A percentile compares a stretch with the other conserved stretches of the same genome.
phyloP scores from a whole-genome alignment of 73 alveolate species.

The Diophrys appendiculata region DNA sequence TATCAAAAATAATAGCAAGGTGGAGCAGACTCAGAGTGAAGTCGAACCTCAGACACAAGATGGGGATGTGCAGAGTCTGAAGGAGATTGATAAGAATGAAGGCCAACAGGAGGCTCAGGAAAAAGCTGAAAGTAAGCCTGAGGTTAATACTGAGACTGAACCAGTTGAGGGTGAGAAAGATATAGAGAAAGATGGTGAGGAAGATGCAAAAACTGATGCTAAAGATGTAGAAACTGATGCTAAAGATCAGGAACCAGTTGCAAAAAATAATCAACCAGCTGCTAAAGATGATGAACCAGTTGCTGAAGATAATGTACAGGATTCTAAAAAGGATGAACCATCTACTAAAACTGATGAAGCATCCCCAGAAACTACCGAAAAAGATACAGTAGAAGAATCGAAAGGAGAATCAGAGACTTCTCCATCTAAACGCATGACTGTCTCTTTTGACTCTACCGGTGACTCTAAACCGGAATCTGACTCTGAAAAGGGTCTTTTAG shows the following conservation, averaged over 20 bases:
- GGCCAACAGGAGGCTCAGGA: no score
- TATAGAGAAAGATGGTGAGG: background rate
- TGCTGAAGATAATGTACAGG: no score
- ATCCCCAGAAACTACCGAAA: background rate
- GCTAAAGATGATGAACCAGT: background rate
- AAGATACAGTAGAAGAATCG: background rate
- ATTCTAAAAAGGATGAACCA: no score
- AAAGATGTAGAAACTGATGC: constrained; percentile 2
- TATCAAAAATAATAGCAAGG: no score
- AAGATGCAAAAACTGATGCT: background rate
- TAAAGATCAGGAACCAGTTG: constrained; percentile 2
- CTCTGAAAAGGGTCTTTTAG: background rate
- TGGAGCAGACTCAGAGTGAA: no score
- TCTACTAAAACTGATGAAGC: background rate
- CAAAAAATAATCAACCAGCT: background rate
- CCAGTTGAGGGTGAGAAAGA: background rate
- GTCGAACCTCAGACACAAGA: no score
- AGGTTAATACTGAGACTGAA: background rate
- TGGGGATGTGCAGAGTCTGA: no score
- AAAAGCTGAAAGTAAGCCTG: background rate
- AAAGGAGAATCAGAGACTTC: background rate
- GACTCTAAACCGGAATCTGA: background rate
- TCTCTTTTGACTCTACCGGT: background rate
- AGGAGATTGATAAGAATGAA: no score
- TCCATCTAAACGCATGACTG: background rate